Conservation (phyloP, 371 early-diverging fungal species). For the Mortierella sp. region DNA sequence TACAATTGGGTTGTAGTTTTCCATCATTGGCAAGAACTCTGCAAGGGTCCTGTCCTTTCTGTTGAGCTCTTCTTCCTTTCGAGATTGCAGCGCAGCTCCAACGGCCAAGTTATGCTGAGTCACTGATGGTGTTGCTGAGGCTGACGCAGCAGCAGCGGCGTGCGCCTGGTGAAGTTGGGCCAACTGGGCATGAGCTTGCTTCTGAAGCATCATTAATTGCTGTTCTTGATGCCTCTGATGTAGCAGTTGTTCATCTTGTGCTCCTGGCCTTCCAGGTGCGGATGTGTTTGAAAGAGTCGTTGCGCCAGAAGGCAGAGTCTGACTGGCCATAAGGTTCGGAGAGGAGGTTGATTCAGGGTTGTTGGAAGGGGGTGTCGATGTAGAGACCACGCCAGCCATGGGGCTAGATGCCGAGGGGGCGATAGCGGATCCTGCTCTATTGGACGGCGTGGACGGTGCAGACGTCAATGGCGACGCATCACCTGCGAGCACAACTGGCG, state of each 20-base stretch:
- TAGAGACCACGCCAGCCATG: slow-evolving; percentile 25
- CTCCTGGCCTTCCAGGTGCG: slow-evolving; percentile 6
- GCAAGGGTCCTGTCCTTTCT: slow-evolving; percentile 80
- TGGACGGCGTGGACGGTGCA: slow-evolving; percentile 23
- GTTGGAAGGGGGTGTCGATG: slow-evolving; percentile 11
- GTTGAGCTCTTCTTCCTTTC: slow-evolving; percentile 58
- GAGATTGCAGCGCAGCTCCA: slow-evolving; percentile 50
- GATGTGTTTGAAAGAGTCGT: not conserved
- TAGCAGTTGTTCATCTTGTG: not conserved
- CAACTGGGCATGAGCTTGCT: slow-evolving; percentile 33
- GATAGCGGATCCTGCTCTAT: slow-evolving; percentile 1
- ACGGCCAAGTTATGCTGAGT: slow-evolving; percentile 41
- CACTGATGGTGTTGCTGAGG: slow-evolving; percentile 16
- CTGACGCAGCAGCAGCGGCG: slow-evolving; percentile 11
- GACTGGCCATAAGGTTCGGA: not conserved
- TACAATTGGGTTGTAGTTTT: slow-evolving; percentile 90
- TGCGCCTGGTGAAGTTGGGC: slow-evolving; percentile 33
- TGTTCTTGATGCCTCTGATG: slow-evolving; percentile 17
- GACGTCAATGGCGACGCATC: slow-evolving; percentile 11
- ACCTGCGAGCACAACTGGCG: slow-evolving; percentile 1
- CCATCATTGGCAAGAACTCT: slow-evolving; percentile 89
- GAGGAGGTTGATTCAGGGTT: not conserved
- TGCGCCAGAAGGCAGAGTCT: not conserved
- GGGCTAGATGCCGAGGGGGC: slow-evolving; percentile 8
- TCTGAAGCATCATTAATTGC: slow-evolving; percentile 25